Base-by-base conservation (phyloP, 1,139 yeast genomes). In the Saccharomyces hybrid region DNA sequence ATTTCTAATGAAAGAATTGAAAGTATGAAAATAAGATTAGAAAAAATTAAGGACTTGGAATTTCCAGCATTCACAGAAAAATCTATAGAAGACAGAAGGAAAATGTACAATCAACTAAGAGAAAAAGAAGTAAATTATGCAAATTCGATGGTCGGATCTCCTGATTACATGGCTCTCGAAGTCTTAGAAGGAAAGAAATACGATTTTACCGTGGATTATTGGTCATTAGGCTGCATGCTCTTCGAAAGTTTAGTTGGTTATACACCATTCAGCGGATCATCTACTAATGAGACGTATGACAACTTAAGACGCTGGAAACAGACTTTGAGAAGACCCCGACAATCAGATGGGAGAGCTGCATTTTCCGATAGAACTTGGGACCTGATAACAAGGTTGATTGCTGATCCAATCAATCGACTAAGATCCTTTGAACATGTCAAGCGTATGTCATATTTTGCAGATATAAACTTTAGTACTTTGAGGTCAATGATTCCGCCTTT, bases 151-250 rank as follows among this genome's bases (percentile, higher is more conserved):
- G 99, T 95, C 11, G 99, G 99, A 0, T 88, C 96, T 5, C 99
- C 99, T 1, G 99, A 95, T 70, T 95, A 95, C 70, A 95, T 95
- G 99, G 99, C 99, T 1, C 78, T 95, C 54, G 99, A 95, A 71
- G 98, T 95, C 5, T 81, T 95, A 59, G 95, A 89, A 71, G 99
- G 99, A 8, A 86, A 86, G 65, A 85, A 86, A 58, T 95, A 95
- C 70, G 96, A 95, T 69, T 91, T 86, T 69, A 91, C 99, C 19
- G 95, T 95, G 58, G 99, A 95, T 75, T 95, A 95, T 71, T 95
- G 99, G 99, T 91, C 98, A 0, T 78, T 95, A 54, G 99, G 99
- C 1, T 95, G 99, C 71, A 88, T 88, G 82, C 75, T 91, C 27
- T 91, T 87, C 68, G 98, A 91, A 71, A 88, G 96, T 58, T 79